These are phyloP conservation scores for Microascus cirrosus DNA, from an alignment of 2,329 filamentous ascomycete species.

Conservation along the genomic window DNA sequence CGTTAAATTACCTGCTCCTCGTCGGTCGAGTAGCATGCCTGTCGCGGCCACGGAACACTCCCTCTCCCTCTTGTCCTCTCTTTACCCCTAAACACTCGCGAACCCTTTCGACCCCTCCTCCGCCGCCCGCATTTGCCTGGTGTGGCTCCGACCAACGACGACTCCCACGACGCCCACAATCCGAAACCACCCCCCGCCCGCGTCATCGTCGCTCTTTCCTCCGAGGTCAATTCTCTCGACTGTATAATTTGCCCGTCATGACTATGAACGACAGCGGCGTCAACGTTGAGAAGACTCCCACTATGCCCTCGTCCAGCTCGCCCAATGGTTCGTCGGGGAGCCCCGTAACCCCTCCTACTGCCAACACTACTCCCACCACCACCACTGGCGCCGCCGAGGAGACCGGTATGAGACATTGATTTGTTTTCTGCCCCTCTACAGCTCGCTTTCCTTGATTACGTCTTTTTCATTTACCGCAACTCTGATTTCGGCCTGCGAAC, in stretches of 20 bases:
- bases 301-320: slow-evolving; percentile 3
- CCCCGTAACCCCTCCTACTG: slow-evolving; percentile 5
- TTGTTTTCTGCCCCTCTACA: slow-evolving; percentile 5
- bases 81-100: not conserved
- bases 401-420: slow-evolving; percentile 7
- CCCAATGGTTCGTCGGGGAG: slow-evolving; percentile 6
- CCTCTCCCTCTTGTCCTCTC: slow-evolving; percentile 3
- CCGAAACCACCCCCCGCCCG: not conserved
- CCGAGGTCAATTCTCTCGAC: not conserved
- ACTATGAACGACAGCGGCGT: slow-evolving; percentile 6
- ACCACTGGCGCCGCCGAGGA: slow-evolving; percentile 5
- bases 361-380: slow-evolving; percentile 1
- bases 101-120: slow-evolving; percentile 3
- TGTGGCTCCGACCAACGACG: slow-evolving; percentile 2
- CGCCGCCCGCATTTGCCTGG: slow-evolving; percentile 3
- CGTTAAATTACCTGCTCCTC: not conserved
- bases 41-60: slow-evolving; percentile 2
- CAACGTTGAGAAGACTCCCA: slow-evolving; percentile 4
- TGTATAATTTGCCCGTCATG: slow-evolving; percentile 2
- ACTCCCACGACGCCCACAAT: not conserved
- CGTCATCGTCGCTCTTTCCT: not conserved
- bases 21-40: slow-evolving; percentile 1
- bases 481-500: not conserved
- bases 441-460: not conserved
- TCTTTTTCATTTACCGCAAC: not conserved